A percentile compares a stretch with the other conserved stretches of the same genome.
phyloP scores from a whole-genome alignment of 129 eudicot genomes.

The Kitagawia praeruptora region DNA sequence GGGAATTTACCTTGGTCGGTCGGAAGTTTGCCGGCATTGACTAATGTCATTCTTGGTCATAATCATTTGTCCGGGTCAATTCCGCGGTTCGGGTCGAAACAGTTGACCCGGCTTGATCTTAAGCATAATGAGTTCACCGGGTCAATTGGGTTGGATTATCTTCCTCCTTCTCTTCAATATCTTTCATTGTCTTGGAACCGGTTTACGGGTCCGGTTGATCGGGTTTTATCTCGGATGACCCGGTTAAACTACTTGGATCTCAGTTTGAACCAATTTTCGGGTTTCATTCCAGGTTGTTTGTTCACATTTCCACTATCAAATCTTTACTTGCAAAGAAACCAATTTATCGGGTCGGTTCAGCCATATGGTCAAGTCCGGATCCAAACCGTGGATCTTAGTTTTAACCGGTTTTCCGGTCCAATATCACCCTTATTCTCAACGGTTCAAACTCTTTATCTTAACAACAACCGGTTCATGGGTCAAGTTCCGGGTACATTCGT shows the following conservation, averaged over 20 bases:
- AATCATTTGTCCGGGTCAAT: slow-evolving; percentile 48
- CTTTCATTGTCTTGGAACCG: slow-evolving; percentile 73
- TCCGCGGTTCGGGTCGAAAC: slow-evolving; percentile 37
- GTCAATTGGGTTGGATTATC: slow-evolving; percentile 28
- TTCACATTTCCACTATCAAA: slow-evolving; percentile 60
- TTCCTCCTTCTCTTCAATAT: slow-evolving; percentile 61
- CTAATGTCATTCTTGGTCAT: slow-evolving; percentile 53
- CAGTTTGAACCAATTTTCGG: slow-evolving; percentile 71
- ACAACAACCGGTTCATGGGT: slow-evolving; percentile 88
- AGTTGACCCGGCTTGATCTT: slow-evolving; percentile 51
- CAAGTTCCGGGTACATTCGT: slow-evolving; percentile 54
- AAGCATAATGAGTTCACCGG: slow-evolving; percentile 74
- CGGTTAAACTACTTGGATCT: slow-evolving; percentile 59
- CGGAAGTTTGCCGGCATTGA: slow-evolving; percentile 48
- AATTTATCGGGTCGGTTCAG: slow-evolving; percentile 59
- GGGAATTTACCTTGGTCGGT: slow-evolving; percentile 44
- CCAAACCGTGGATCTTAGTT: slow-evolving; percentile 72
- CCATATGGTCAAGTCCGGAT: slow-evolving; percentile 57
- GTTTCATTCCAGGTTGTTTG: slow-evolving; percentile 45
- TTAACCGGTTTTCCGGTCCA: slow-evolving; percentile 57
- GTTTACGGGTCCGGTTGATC: slow-evolving; percentile 54
- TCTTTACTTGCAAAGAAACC: slow-evolving; percentile 66
- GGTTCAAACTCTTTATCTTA: slow-evolving; percentile 63
- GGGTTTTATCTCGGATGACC: slow-evolving; percentile 35
- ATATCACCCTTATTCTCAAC: slow-evolving; percentile 70